Percentiles rank a stretch among this genome's conserved stretches.
Conservation (phyloP, 2,329 filamentous ascomycete genomes). For the Penicillium sp. region DNA sequence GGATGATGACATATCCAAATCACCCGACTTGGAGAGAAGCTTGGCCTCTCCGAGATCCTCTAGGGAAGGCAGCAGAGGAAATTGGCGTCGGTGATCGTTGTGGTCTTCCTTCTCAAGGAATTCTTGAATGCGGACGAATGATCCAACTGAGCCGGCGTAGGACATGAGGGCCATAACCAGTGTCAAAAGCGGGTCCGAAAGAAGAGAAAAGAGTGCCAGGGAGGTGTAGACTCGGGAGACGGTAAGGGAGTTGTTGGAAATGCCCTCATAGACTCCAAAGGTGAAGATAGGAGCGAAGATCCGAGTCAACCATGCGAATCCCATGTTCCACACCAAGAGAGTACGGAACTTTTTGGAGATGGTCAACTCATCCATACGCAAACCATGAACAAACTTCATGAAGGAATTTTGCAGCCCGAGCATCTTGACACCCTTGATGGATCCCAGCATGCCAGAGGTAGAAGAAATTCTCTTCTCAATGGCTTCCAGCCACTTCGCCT, state of each 20-base stretch:
- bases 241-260: constrained; percentile 42
- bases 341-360: constrained; percentile 44
- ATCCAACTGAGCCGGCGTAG: constrained; percentile 47
- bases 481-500: constrained; percentile 51
- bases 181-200: constrained; percentile 47
- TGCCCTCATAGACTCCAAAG: constrained; percentile 46
- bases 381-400: constrained; percentile 37
- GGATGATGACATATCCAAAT: constrained; percentile 25
- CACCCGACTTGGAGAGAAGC: constrained; percentile 18
- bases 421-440: constrained; percentile 55
- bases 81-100: constrained; percentile 25
- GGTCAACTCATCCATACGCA: constrained; percentile 43
- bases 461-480: constrained; percentile 51
- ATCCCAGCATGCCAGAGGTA: constrained; percentile 49
- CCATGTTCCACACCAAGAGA: constrained; percentile 44
- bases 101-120: constrained; percentile 41
- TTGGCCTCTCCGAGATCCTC: constrained; percentile 23
- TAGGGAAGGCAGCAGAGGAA: constrained; percentile 10
- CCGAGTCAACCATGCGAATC: constrained; percentile 41
- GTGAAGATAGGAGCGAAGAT: constrained; percentile 48
- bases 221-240: constrained; percentile 49
- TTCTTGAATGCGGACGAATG: constrained; percentile 48
- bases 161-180: constrained; percentile 48
- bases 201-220: constrained; percentile 48
- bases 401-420: constrained; percentile 47